Percentiles rank a stretch among this genome's conserved stretches.
phyloP scores from a whole-genome alignment of 345 rosid species.

The Brassica nigra region DNA sequence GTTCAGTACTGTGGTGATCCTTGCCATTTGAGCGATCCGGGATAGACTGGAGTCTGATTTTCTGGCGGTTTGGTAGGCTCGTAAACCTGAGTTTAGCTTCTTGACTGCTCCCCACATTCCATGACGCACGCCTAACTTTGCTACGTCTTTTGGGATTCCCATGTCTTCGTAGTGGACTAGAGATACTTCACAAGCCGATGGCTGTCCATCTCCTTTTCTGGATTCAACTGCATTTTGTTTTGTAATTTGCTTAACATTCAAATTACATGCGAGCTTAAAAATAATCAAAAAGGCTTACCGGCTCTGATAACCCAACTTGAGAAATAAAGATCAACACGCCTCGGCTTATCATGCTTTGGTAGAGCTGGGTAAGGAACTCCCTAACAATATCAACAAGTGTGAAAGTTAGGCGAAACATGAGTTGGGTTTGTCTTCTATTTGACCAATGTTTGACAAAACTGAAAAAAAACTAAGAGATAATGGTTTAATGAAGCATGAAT shows the following conservation, averaged over 20 bases:
- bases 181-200: constrained; percentile 81
- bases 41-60: constrained; percentile 60
- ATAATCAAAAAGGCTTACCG: constrained; percentile 50
- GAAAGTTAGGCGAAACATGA: not conserved
- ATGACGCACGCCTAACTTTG: constrained; percentile 88
- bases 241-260: not conserved
- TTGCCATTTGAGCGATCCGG: constrained; percentile 73
- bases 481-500: not conserved
- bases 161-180: constrained; percentile 92
- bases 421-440: not conserved
- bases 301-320: constrained; percentile 95
- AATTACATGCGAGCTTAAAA: not conserved
- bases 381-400: constrained; percentile 43
- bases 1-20: constrained; percentile 69
- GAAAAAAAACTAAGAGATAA: not conserved
- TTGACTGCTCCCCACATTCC: constrained; percentile 99
- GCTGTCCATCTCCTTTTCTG: constrained; percentile 83
- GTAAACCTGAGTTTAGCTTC: constrained; percentile 81
- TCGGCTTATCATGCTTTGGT: constrained; percentile 83
- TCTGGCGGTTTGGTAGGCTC: constrained; percentile 81
- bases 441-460: not conserved
- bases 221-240: constrained; percentile 69
- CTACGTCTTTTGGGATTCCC: constrained; percentile 99
- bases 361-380: constrained; percentile 73
- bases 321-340: constrained; percentile 90